phyloP scores from a whole-genome alignment of 1,139 yeast genomes.

The Taphrina betulina region DNA sequence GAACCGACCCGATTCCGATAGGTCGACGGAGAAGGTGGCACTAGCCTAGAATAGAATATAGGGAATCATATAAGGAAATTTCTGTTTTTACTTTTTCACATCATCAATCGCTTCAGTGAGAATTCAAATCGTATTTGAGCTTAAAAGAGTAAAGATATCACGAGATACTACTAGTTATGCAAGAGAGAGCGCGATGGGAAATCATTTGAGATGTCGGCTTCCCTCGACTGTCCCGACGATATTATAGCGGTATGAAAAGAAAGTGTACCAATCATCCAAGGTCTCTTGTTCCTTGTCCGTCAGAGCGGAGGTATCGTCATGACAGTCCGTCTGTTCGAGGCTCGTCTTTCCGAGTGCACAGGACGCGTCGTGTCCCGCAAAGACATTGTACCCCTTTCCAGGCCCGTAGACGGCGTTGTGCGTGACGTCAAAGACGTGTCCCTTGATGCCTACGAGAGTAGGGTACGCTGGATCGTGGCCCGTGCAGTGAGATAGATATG shows the following conservation, averaged over 20 bases:
- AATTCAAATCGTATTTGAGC: too few species aligned
- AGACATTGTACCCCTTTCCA: slow-evolving; percentile 67
- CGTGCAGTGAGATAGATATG: slow-evolving; percentile 26
- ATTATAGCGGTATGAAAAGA: slow-evolving; percentile 73
- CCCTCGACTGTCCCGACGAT: slow-evolving; percentile 45
- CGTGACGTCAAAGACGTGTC: slow-evolving; percentile 74
- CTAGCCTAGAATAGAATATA: too few species aligned
- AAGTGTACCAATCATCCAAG: slow-evolving; percentile 81
- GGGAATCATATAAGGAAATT: too few species aligned
- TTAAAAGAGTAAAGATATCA: too few species aligned
- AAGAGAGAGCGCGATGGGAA: too few species aligned
- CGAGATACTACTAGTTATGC: too few species aligned
- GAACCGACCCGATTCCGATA: too few species aligned
- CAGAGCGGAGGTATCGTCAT: slow-evolving; percentile 65
- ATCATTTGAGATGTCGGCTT: slow-evolving; percentile 18
- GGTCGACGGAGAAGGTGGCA: too few species aligned
- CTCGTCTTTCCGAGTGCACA: slow-evolving; percentile 64
- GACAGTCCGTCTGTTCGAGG: slow-evolving; percentile 57
- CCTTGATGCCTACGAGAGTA: slow-evolving; percentile 71
- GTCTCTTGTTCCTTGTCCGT: slow-evolving; percentile 61
- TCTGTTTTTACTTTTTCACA: too few species aligned
- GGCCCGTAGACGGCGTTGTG: slow-evolving; percentile 69
- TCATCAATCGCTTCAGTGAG: too few species aligned
- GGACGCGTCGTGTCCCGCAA: slow-evolving; percentile 77
- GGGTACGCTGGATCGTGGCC: slow-evolving; percentile 37